Percentiles rank a stretch among this genome's conserved stretches.
phyloP scores from a whole-genome alignment of 345 rosid species.

The Mercurialis annua region DNA sequence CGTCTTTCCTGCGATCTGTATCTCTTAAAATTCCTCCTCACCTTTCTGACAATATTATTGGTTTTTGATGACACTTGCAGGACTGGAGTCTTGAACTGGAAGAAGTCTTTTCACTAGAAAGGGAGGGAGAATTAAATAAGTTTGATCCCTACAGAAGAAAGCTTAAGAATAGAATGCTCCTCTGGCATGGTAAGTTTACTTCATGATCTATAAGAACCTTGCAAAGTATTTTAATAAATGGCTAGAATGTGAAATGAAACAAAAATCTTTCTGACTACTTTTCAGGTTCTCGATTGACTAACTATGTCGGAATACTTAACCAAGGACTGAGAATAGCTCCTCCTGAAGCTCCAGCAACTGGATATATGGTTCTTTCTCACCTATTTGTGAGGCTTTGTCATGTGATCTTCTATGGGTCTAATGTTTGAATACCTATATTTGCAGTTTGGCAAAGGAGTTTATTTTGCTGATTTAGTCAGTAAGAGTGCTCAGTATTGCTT shows the following conservation, averaged over 20 bases:
- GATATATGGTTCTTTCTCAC: constrained; percentile 73
- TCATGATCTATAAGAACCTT: not conserved
- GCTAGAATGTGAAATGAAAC: constrained; percentile 1
- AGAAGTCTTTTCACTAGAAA: constrained; percentile 85
- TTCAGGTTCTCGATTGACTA: constrained; percentile 89
- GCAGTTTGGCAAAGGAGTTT: constrained; percentile 95
- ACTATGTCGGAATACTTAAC: constrained; percentile 92
- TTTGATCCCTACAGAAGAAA: constrained; percentile 65
- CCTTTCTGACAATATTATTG: not conserved
- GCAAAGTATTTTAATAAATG: not conserved
- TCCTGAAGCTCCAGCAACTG: constrained; percentile 98
- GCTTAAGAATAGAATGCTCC: constrained; percentile 82
- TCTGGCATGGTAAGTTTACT: constrained; percentile 74
- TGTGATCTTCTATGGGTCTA: constrained; percentile 17
- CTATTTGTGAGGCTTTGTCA: not conserved
- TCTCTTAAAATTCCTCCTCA: not conserved
- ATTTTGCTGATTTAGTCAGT: constrained; percentile 97
- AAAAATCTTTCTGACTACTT: not conserved
- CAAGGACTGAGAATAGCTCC: constrained; percentile 98
- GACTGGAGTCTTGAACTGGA: constrained; percentile 92
- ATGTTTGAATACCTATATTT: constrained; percentile 21
- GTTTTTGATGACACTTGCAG: constrained; percentile 36
- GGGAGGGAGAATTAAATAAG: constrained; percentile 82
- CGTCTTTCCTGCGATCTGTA: not conserved
- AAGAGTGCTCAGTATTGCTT: constrained; percentile 98